A percentile compares a stretch with the other conserved stretches of the same genome.
These are phyloP conservation scores for Eucalyptus pauciflora DNA, from an alignment of 345 rosid genomes.

Conservation along the genomic window DNA sequence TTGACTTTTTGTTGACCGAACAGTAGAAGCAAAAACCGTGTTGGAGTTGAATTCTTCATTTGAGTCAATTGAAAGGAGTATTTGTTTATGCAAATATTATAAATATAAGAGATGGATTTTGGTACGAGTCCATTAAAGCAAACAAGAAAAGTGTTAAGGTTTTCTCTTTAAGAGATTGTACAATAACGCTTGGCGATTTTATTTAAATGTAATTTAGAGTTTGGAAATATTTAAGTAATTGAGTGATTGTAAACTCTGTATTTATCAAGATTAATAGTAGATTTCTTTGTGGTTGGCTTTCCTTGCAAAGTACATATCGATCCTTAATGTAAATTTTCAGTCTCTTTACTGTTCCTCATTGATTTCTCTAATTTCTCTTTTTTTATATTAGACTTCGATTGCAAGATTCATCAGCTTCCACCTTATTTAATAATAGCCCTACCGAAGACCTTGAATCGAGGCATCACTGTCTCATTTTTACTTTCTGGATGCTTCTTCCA, in stretches of 20 bases:
- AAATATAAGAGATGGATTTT: background rate
- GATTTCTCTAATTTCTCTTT: background rate
- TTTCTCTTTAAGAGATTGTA: background rate
- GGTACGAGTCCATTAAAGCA: background rate
- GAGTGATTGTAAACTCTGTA: too few relatives aligned
- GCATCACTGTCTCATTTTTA: background rate
- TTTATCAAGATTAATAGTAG: background rate
- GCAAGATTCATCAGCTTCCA: background rate
- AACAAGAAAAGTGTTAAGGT: background rate
- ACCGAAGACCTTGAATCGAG: background rate
- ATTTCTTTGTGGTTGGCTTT: background rate
- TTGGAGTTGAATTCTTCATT: background rate
- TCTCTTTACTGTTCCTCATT: background rate
- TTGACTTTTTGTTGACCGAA: background rate
- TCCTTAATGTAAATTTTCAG: background rate
- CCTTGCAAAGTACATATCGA: background rate
- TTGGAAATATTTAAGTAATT: too few relatives aligned
- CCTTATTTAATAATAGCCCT: background rate
- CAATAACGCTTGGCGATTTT: fast-evolving
- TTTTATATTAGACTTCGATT: background rate
- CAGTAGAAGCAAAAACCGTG: background rate
- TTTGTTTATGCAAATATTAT: background rate
- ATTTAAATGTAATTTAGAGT: background rate
- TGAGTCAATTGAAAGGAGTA: background rate
- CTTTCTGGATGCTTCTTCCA: background rate